Evolutionary conservation across 345 rosid genomes (phyloP).

Genomic region (Triadica sebifera): DNA sequence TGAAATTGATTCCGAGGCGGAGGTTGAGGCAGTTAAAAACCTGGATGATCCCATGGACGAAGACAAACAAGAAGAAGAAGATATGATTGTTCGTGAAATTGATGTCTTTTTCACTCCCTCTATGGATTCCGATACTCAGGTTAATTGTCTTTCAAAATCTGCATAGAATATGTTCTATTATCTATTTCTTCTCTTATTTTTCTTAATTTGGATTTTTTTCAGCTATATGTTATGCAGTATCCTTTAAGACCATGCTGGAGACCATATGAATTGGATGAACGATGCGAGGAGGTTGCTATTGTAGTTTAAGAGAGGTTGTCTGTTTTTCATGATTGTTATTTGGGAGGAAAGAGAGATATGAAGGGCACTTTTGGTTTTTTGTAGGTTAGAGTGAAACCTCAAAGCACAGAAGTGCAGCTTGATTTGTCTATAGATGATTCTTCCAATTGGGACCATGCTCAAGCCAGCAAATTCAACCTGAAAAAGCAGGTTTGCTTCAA

Average conservation of each 20-base stretch:
- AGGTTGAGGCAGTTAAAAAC: constrained; percentile 8
- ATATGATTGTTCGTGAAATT: constrained; percentile 76
- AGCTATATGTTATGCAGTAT: constrained; percentile 85
- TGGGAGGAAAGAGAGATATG: neutral
- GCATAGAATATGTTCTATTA: neutral
- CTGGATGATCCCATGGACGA: constrained; percentile 35
- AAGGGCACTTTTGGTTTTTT: constrained; percentile 9
- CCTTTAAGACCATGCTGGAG: constrained; percentile 86
- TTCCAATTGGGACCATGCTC: constrained; percentile 45
- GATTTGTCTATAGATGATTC: constrained; percentile 69
- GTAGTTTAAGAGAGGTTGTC: neutral
- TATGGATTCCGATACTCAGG: constrained; percentile 48
- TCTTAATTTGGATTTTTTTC: constrained; percentile 1
- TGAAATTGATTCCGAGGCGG: constrained; percentile 47
- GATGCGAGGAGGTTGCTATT: constrained; percentile 60
- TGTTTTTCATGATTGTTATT: neutral
- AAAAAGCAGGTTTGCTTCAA: constrained; percentile 57
- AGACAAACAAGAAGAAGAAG: constrained; percentile 42
- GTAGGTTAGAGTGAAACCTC: constrained; percentile 80
- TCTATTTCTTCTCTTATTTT: neutral
- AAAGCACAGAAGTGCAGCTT: constrained; percentile 53
- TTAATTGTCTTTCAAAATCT: constrained; percentile 1
- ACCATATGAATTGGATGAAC: constrained; percentile 79
- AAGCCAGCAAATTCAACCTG: constrained; percentile 35
- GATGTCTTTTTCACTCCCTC: constrained; percentile 74